Evolutionary conservation across 2,329 filamentous ascomycete genomes (phyloP).

Genomic region (Phialophora verrucosa): DNA sequence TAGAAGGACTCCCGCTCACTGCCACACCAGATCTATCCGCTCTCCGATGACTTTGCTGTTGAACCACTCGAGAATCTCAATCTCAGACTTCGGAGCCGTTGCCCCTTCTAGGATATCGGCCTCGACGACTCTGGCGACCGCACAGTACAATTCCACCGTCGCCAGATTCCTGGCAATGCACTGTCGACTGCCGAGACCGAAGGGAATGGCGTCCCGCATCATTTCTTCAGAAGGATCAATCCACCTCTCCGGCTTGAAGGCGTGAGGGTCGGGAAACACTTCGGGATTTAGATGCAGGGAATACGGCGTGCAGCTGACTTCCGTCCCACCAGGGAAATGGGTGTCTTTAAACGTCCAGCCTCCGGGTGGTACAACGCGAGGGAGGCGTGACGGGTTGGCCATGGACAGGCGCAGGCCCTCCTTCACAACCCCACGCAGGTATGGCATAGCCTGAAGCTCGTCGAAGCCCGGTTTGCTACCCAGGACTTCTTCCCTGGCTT

Average conservation of each 20-base stretch:
- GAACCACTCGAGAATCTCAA: slow-evolving; percentile 64
- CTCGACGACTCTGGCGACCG: slow-evolving; percentile 51
- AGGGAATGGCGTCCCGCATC: slow-evolving; percentile 55
- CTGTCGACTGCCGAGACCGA: slow-evolving; percentile 55
- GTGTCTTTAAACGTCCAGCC: slow-evolving; percentile 47
- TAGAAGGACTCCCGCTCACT: not conserved
- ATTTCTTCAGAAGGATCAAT: slow-evolving; percentile 48
- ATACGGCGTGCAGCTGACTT: slow-evolving; percentile 54
- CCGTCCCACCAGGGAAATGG: slow-evolving; percentile 52
- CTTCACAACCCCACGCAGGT: slow-evolving; percentile 57
- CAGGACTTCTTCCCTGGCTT: slow-evolving; percentile 31
- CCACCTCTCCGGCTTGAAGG: slow-evolving; percentile 59
- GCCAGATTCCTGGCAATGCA: slow-evolving; percentile 60
- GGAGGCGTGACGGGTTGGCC: slow-evolving; percentile 59
- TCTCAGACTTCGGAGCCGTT: slow-evolving; percentile 47
- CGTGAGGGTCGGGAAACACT: slow-evolving; percentile 51
- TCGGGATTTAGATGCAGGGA: slow-evolving; percentile 55
- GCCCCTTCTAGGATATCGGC: slow-evolving; percentile 55
- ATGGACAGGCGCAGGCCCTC: slow-evolving; percentile 59
- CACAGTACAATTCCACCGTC: slow-evolving; percentile 51
- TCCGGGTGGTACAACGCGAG: slow-evolving; percentile 53
- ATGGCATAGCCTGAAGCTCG: slow-evolving; percentile 49
- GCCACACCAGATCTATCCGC: slow-evolving; percentile 47
- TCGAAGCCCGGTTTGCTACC: slow-evolving; percentile 33
- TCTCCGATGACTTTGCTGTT: slow-evolving; percentile 59